These are phyloP conservation scores for Kazachstania bromeliacearum DNA, from an alignment of 805 yeast species.

Conservation along the genomic window DNA sequence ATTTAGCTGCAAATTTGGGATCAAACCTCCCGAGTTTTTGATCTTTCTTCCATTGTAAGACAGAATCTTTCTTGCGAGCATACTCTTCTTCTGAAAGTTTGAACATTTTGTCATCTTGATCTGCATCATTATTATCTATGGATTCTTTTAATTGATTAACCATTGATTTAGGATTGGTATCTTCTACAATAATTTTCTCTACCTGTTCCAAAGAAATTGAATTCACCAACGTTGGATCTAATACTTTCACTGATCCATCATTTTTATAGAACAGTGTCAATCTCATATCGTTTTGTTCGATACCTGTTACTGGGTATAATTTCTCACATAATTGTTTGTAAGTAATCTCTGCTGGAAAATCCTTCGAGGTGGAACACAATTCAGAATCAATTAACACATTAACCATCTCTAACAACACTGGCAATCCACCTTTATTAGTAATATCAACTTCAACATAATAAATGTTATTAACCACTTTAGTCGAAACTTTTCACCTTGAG, in stretches of 20 bases:
- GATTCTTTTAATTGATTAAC: constrained; percentile 31
- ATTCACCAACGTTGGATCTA: not conserved
- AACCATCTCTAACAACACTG: constrained; percentile 5
- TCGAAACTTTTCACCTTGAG: no score
- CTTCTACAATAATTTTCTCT: constrained; percentile 39
- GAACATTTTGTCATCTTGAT: constrained; percentile 11
- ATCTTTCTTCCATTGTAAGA: constrained; percentile 65
- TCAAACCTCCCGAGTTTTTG: constrained; percentile 66
- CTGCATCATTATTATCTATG: constrained; percentile 2
- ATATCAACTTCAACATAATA: no score
- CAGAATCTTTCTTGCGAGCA: constrained; percentile 49
- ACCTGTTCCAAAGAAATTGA: not conserved
- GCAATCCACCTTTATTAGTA: no score
- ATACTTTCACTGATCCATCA: not conserved
- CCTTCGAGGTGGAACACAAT: constrained; percentile 15
- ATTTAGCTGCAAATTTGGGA: constrained; percentile 35
- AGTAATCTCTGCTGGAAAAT: constrained; percentile 9
- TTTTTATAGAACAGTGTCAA: constrained; percentile 6
- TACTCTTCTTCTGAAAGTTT: constrained; percentile 31
- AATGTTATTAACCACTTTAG: no score
- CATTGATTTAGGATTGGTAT: constrained; percentile 44
- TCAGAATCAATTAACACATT: constrained; percentile 12
- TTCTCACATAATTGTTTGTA: constrained; percentile 16
- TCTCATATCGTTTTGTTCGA: constrained; percentile 22
- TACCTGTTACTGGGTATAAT: constrained; percentile 22